phyloP scores from a whole-genome alignment of 2,329 filamentous ascomycete species.

The Geosmithia putterillii region DNA sequence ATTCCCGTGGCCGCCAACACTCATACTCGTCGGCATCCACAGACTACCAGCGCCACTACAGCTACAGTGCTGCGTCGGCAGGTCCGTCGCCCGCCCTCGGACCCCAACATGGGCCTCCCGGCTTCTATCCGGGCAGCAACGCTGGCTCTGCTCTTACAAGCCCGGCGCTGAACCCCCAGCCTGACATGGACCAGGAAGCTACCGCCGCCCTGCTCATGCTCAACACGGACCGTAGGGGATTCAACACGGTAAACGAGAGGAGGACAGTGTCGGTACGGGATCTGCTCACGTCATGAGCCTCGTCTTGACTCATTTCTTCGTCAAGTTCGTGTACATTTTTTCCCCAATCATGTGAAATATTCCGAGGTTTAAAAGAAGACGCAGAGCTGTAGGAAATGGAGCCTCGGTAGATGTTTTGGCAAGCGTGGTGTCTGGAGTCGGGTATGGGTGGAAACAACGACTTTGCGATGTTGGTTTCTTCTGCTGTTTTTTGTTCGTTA shows the following conservation, averaged over 20 bases:
- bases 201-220: slow-evolving; percentile 82
- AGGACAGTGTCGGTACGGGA: slow-evolving; percentile 43
- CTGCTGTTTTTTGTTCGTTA: neutral
- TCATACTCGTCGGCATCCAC: slow-evolving; percentile 43
- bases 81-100: slow-evolving; percentile 47
- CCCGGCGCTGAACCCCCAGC: slow-evolving; percentile 41
- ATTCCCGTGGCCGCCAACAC: slow-evolving; percentile 30
- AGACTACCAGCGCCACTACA: slow-evolving; percentile 36
- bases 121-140: slow-evolving; percentile 24
- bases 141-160: slow-evolving; percentile 43
- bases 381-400: no score
- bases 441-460: neutral
- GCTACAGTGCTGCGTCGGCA: slow-evolving; percentile 29
- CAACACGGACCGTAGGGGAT: slow-evolving; percentile 59
- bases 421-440: slow-evolving; percentile 1
- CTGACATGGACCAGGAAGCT: slow-evolving; percentile 60
- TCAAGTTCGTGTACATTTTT: no score
- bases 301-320: neutral
- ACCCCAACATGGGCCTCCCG: slow-evolving; percentile 21
- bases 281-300: slow-evolving; percentile 35
- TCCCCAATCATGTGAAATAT: no score
- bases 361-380: no score
- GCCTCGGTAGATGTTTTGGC: no score
- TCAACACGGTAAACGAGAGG: slow-evolving; percentile 10
- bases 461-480: neutral